These are phyloP conservation scores for Alternaria triticina DNA, from an alignment of 2,329 filamentous ascomycete genomes.

Conservation along the genomic window DNA sequence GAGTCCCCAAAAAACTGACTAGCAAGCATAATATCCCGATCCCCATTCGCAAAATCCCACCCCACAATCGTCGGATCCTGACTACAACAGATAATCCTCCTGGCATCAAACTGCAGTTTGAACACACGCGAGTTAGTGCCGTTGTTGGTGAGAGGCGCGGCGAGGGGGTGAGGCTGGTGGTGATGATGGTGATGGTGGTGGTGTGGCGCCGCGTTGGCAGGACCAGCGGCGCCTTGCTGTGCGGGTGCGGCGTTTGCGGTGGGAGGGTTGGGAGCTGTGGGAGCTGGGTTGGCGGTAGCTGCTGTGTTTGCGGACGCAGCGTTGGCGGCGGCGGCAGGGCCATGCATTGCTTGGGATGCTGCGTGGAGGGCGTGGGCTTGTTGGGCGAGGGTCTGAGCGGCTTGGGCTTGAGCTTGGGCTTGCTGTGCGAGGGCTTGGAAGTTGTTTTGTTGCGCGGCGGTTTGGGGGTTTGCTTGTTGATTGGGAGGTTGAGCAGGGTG, in stretches of 20 bases:
- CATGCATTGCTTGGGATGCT: conserved; percentile 38
- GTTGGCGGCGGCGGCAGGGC: conserved; percentile 14
- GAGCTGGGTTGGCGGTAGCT: neutral
- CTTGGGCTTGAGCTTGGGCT: conserved; percentile 46
- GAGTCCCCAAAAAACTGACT: conserved; percentile 74
- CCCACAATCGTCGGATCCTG: conserved; percentile 91
- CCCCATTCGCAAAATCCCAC: conserved; percentile 95
- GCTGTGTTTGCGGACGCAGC: conserved; percentile 10
- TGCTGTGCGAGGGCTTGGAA: conserved; percentile 45
- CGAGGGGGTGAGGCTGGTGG: conserved; percentile 37
- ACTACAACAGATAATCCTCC: conserved; percentile 91
- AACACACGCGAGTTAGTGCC: conserved; percentile 72
- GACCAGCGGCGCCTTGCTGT: conserved; percentile 20
- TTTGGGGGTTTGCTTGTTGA: conserved; percentile 17
- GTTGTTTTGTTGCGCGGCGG: conserved; percentile 31
- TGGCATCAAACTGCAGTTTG: conserved; percentile 94
- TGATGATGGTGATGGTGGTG: conserved; percentile 40
- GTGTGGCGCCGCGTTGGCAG: conserved; percentile 23
- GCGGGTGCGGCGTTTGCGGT: conserved; percentile 15
- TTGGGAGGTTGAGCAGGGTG: conserved; percentile 26
- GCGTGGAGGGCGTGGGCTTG: conserved; percentile 46
- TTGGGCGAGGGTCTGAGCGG: conserved; percentile 42
- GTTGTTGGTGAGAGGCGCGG: conserved; percentile 37
- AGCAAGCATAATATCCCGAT: conserved; percentile 78
- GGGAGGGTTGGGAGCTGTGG: conserved; percentile 15